Conservation (phyloP, 2,329 filamentous ascomycete genomes). For the Fonsecaea erecta region DNA sequence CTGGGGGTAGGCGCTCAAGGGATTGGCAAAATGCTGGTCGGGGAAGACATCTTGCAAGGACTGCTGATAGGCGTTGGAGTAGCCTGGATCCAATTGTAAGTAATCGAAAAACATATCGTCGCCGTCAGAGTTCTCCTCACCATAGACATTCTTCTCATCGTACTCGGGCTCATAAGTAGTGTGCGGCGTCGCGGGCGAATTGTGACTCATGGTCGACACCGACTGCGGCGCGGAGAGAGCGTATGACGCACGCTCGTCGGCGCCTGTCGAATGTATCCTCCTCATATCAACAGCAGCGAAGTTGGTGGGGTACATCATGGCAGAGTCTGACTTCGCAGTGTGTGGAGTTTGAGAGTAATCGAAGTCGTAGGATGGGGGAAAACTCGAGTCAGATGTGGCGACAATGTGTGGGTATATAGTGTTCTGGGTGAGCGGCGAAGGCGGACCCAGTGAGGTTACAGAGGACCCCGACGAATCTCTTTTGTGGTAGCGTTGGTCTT, state of each 20-base stretch:
- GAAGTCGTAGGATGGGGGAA: conserved; percentile 47
- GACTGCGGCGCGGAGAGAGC: conserved; percentile 61
- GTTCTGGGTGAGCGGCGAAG: conserved; percentile 47
- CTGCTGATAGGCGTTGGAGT: conserved; percentile 48
- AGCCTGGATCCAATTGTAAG: conserved; percentile 67
- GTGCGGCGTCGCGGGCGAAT: conserved; percentile 66
- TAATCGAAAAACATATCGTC: conserved; percentile 63
- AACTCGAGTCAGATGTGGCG: conserved; percentile 51
- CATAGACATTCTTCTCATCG: conserved; percentile 59
- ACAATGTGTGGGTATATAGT: conserved; percentile 49
- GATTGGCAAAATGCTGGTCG: conserved; percentile 57
- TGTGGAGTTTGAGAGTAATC: conserved; percentile 43
- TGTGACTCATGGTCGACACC: conserved; percentile 64
- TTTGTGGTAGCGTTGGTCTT: conserved; percentile 43
- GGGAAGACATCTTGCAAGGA: conserved; percentile 62
- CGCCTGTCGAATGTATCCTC: conserved; percentile 59
- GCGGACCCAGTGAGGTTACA: conserved; percentile 50
- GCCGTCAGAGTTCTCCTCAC: conserved; percentile 55
- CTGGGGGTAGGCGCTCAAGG: conserved; percentile 44
- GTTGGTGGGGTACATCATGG: conserved; percentile 58
- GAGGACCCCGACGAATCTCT: conserved; percentile 50
- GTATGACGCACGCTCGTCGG: conserved; percentile 58
- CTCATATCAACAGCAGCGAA: conserved; percentile 60
- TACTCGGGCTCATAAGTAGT: conserved; percentile 58
- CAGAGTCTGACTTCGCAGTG: conserved; percentile 54